These are phyloP conservation scores for Leccinum ochraceum DNA, from an alignment of 768 basidiomycete species.

Conservation along the genomic window DNA sequence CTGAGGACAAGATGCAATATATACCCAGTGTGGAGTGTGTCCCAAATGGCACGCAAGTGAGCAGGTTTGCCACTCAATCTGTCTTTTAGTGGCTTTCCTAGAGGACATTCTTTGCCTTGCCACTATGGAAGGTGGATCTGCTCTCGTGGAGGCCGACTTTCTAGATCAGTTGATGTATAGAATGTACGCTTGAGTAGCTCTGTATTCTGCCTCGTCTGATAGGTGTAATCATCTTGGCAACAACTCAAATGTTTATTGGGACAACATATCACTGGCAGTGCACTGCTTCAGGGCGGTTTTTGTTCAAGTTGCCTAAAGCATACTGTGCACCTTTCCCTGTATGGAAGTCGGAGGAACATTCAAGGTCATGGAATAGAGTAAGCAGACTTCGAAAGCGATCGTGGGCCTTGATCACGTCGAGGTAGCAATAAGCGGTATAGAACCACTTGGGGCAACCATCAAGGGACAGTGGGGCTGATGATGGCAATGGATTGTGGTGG, in stretches of 20 bases:
- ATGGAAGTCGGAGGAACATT: not conserved
- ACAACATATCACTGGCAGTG: not conserved
- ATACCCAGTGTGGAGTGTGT: not conserved
- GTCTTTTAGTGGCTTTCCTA: not conserved
- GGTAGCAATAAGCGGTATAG: not conserved
- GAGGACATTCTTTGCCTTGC: not conserved
- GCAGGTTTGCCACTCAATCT: not conserved
- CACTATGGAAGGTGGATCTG: not conserved
- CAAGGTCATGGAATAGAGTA: not conserved
- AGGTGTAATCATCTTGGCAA: no score
- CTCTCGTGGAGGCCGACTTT: not conserved
- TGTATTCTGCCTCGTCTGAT: no score
- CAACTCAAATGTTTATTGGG: no score
- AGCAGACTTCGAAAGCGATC: not conserved
- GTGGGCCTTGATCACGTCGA: not conserved
- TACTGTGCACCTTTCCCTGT: not conserved
- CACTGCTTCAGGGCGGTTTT: not conserved
- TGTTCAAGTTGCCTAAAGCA: not conserved
- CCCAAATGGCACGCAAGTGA: not conserved
- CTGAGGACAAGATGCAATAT: not conserved
- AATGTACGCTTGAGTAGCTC: no score
- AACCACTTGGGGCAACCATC: not conserved
- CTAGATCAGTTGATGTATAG: not conserved
- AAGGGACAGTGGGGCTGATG: not conserved
- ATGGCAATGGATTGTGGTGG: no score